These are phyloP conservation scores for Kodamaea restingae DNA, from an alignment of 805 yeast species.

Conservation along the genomic window DNA sequence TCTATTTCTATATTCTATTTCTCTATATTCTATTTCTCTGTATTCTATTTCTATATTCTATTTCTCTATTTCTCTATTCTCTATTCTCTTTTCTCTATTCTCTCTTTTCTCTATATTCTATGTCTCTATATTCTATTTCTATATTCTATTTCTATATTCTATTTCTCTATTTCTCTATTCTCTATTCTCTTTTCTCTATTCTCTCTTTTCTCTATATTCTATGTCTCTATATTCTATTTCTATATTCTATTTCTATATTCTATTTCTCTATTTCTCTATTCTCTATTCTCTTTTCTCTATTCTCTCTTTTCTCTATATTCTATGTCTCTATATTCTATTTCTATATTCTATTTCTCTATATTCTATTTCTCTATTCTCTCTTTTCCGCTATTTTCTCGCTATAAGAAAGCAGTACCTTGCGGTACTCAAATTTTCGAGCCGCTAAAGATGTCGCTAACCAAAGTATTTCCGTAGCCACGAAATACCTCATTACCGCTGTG, in stretches of 20 bases:
- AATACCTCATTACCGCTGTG: too few species aligned
- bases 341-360: not conserved
- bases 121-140: not conserved
- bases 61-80: not conserved
- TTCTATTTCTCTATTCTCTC: not conserved
- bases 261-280: not conserved
- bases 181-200: not conserved
- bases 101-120: not conserved
- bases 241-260: not conserved
- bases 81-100: not conserved
- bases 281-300: not conserved
- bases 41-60: not conserved
- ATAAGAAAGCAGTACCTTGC: too few species aligned
- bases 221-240: too few species aligned
- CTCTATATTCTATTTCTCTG: not conserved
- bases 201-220: too few species aligned
- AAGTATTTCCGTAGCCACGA: too few species aligned
- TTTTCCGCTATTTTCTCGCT: too few species aligned
- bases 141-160: not conserved
- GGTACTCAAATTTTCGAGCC: too few species aligned
- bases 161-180: not conserved
- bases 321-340: not conserved
- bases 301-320: not conserved
- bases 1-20: too few species aligned
- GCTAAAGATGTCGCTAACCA: too few species aligned